Evolutionary conservation across 371 early-diverging fungal species (phyloP).

Genomic region (Mucor irregularis): DNA sequence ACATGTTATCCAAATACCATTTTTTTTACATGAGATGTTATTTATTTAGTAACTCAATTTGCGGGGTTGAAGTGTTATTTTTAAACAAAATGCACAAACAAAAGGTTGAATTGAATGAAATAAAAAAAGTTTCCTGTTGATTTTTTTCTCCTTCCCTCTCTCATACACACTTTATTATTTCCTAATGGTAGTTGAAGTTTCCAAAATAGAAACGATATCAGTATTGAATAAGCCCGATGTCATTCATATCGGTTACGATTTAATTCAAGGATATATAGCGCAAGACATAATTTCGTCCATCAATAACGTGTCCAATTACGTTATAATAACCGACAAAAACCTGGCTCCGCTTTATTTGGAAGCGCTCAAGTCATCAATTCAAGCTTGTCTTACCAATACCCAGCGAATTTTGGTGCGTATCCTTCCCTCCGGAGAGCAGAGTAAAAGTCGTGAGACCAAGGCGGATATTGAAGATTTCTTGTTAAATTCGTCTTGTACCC

Average conservation of each 20-base stretch:
- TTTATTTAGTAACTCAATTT: too few relatives aligned
- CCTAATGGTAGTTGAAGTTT: not conserved
- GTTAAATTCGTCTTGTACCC: constrained; percentile 75
- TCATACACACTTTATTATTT: not conserved
- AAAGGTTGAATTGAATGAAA: not conserved
- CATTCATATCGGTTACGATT: constrained; percentile 68
- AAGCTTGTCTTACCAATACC: not conserved
- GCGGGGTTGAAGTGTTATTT: too few relatives aligned
- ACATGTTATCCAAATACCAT: not conserved
- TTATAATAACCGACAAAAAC: constrained; percentile 84
- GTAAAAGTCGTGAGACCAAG: constrained; percentile 83
- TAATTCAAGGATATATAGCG: constrained; percentile 65
- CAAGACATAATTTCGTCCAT: constrained; percentile 61
- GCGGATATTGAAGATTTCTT: constrained; percentile 86
- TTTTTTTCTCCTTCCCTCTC: not conserved
- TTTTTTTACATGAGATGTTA: too few relatives aligned
- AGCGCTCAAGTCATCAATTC: not conserved
- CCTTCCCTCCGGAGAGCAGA: constrained; percentile 83
- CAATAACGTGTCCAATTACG: constrained; percentile 67
- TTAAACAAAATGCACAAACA: too few relatives aligned
- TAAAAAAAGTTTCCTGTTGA: not conserved
- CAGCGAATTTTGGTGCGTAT: constrained; percentile 70
- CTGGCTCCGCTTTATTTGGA: constrained; percentile 66
- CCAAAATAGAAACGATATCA: constrained; percentile 13
- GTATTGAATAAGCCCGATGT: constrained; percentile 22